Conservation (phyloP, 2,329 filamentous ascomycete species). For the Xylaria sp. region DNA sequence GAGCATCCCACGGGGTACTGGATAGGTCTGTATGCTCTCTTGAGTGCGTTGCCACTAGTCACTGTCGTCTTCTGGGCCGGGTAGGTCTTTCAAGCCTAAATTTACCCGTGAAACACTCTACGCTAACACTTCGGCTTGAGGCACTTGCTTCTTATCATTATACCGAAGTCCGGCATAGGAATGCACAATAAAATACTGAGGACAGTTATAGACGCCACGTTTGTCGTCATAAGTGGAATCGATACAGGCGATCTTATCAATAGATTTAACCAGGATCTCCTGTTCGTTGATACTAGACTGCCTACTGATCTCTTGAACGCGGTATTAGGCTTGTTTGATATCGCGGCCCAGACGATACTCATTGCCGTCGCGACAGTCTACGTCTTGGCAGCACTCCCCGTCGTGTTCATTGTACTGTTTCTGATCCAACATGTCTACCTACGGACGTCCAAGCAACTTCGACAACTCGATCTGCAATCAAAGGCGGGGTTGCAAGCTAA, state of each 20-base stretch:
- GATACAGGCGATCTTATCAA: slow-evolving; percentile 37
- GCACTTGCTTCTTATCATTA: slow-evolving; percentile 51
- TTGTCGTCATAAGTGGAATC: slow-evolving; percentile 31
- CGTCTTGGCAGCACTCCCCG: slow-evolving; percentile 46
- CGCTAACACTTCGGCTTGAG: slow-evolving; percentile 51
- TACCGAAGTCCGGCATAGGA: slow-evolving; percentile 49
- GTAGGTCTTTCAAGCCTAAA: background rate
- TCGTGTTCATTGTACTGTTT: slow-evolving; percentile 46
- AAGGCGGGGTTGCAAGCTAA: slow-evolving; percentile 54
- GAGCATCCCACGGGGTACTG: slow-evolving; percentile 25
- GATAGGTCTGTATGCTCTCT: slow-evolving; percentile 30
- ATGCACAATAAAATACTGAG: slow-evolving; percentile 54
- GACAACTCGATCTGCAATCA: slow-evolving; percentile 53
- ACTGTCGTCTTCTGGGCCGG: slow-evolving; percentile 11
- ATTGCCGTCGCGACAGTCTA: slow-evolving; percentile 48
- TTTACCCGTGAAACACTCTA: slow-evolving; percentile 25
- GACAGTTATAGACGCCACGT: slow-evolving; percentile 47
- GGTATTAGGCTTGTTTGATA: slow-evolving; percentile 22
- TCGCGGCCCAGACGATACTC: slow-evolving; percentile 47
- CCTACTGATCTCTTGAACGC: slow-evolving; percentile 30
- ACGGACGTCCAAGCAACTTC: slow-evolving; percentile 53
- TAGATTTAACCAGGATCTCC: slow-evolving; percentile 38
- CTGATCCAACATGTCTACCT: slow-evolving; percentile 52
- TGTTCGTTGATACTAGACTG: slow-evolving; percentile 31
- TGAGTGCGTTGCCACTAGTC: slow-evolving; percentile 22